These are phyloP conservation scores for Leptosphaerulina australis DNA, from an alignment of 2,329 filamentous ascomycete genomes.

Conservation along the genomic window DNA sequence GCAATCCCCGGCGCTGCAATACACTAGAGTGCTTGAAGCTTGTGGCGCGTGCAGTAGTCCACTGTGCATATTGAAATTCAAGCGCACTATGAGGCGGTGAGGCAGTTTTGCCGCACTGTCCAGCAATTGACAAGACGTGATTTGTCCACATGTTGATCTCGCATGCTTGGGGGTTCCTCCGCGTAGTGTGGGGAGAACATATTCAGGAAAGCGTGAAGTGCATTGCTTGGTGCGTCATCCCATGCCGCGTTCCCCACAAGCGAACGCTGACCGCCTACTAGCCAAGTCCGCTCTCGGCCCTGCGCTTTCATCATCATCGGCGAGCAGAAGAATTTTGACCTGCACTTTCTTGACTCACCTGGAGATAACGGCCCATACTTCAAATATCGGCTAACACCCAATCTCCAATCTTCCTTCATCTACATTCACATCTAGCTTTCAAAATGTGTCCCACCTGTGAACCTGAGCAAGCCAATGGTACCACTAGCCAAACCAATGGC, in stretches of 20 bases:
- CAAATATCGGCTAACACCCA: constrained; percentile 34
- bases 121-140: constrained; percentile 15
- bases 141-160: constrained; percentile 16
- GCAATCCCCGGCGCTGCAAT: background rate
- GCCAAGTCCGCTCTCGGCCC: constrained; percentile 36
- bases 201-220: constrained; percentile 16
- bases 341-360: constrained; percentile 43
- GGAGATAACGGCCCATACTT: constrained; percentile 27
- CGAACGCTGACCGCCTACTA: constrained; percentile 16
- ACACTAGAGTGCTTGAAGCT: constrained; percentile 5
- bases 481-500: constrained; percentile 54
- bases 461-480: constrained; percentile 44
- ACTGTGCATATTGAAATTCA: constrained; percentile 2
- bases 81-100: constrained; percentile 10
- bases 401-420: constrained; percentile 16
- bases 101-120: constrained; percentile 11
- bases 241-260: constrained; percentile 19
- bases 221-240: constrained; percentile 14
- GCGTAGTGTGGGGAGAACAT: constrained; percentile 17
- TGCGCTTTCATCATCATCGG: constrained; percentile 41
- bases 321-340: constrained; percentile 39
- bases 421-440: constrained; percentile 19
- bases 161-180: constrained; percentile 12
- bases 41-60: constrained; percentile 14
- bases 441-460: constrained; percentile 56